Base-by-base conservation (phyloP, 2,329 filamentous ascomycete species). In the Aspergillus sp. region DNA sequence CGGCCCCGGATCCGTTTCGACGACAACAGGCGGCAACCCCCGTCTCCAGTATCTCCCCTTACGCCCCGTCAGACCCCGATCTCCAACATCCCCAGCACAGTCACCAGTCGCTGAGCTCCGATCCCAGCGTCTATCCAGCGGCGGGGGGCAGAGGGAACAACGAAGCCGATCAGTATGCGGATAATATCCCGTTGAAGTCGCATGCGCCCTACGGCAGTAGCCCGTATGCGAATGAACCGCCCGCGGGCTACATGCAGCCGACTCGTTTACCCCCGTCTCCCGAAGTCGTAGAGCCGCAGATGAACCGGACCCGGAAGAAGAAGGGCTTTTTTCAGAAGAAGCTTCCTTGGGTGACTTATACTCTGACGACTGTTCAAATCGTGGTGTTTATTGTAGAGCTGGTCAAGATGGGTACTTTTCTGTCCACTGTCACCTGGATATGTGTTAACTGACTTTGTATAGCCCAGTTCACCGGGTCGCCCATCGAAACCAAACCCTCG, bases 351-450 rank as follows among this genome's bases (percentile, higher is more conserved):
- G 81, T 95, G 5, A 86, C 89, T 32, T 97, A 91, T 65, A 68
- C 83, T 39, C 78, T 97, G 52, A 87, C 88, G 2, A 46, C 82
- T 29, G 77, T 85, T 8, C 90, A 97, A 65, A 70, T 93, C 19
- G 80, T 75, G 10, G 88, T 97, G 29, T 98, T 98, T 62, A 86
- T 97, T 53, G 88, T 77, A 44, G 88, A 97, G 70, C 73, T 98
- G 51, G 83, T 86, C 42, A 87, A 84, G 62, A 94, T 90, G 67
- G 84, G 87, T 88, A 76, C 29, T 32, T 6, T 6, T 32, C 5
- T 32, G 5, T 19, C n/a, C 2, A 28, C 36, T 27, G 7, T 7
- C 9, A 26, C 5, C 12, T 9, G 10, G 7, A 8, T 19, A 39
- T 27, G 7, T 9, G 19, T 27, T 19, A 9, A 39, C 19, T 39